Conservation (phyloP, 1,284 basidiomycete species). For the Rhodotorula sp. region DNA sequence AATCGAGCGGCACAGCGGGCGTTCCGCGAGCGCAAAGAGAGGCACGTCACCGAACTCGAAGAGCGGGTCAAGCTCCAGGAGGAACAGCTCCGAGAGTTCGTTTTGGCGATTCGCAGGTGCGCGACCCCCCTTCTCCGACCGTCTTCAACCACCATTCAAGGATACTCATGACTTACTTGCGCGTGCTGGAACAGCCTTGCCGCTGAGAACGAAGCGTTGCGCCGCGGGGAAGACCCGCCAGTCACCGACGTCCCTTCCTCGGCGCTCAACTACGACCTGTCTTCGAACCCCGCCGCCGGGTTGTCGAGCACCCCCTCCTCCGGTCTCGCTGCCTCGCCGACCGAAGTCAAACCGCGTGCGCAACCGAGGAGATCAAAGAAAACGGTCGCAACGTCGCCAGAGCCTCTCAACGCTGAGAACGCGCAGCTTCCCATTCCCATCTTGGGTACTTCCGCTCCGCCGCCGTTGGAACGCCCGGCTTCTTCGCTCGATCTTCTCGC, state of each 20-base stretch:
- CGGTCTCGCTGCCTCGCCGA: not conserved
- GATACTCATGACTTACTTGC: not conserved
- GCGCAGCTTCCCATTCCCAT: not conserved
- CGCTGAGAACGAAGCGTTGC: constrained; percentile 28
- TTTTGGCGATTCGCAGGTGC: constrained; percentile 14
- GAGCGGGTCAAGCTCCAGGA: constrained; percentile 24
- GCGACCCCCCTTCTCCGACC: not conserved
- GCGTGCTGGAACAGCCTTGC: not conserved
- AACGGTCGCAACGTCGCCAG: not conserved
- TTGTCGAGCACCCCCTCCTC: not conserved
- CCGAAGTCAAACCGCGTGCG: constrained; percentile 8
- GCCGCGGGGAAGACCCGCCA: constrained; percentile 22
- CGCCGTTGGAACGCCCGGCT: not conserved
- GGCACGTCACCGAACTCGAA: constrained; percentile 30
- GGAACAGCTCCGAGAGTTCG: constrained; percentile 9
- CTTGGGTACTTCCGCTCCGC: too few relatives aligned
- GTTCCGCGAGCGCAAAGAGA: constrained; percentile 40
- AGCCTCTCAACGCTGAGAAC: not conserved
- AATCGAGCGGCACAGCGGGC: constrained; percentile 37
- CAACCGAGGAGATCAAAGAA: not conserved
- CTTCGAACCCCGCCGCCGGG: too few relatives aligned
- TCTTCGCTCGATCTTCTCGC: not conserved
- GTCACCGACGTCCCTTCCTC: not conserved
- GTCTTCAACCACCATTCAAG: too few relatives aligned
- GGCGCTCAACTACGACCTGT: not conserved